A percentile compares a stretch with the other conserved stretches of the same genome.
These are phyloP conservation scores for Bruguiera hainesii DNA, from an alignment of 441 rosid genomes.

Conservation along the genomic window DNA sequence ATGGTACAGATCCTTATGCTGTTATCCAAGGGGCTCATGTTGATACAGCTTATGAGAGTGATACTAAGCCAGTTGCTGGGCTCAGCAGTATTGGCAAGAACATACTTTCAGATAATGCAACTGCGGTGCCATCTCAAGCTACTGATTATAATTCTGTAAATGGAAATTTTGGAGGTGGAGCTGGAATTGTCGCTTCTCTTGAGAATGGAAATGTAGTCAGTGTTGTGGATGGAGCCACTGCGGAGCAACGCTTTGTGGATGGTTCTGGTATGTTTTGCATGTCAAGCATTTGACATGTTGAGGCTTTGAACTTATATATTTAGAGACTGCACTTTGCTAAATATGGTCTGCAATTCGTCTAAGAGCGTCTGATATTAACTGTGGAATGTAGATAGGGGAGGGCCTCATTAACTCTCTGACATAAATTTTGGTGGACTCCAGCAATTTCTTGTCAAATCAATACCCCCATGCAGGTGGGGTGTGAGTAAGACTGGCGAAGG, in stretches of 20 bases:
- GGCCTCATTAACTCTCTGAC: no score
- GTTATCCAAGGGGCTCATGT: constrained; percentile 30
- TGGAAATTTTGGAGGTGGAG: constrained; percentile 46
- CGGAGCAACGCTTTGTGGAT: constrained; percentile 42
- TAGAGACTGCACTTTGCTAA: neutral
- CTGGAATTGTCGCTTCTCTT: constrained; percentile 26
- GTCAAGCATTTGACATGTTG: neutral
- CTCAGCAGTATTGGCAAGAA: constrained; percentile 18
- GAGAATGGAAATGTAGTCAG: constrained; percentile 60
- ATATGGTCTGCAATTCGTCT: neutral
- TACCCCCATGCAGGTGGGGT: no score
- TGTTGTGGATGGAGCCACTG: constrained; percentile 32
- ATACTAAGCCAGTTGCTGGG: constrained; percentile 25
- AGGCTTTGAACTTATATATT: neutral
- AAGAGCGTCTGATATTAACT: neutral
- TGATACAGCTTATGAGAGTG: constrained; percentile 11
- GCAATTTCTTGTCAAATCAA: neutral
- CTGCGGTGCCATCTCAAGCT: constrained; percentile 29
- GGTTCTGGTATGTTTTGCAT: constrained; percentile 49
- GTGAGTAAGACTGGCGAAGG: no score
- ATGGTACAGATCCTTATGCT: constrained; percentile 17
- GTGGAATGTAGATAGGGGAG: neutral
- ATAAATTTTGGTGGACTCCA: neutral
- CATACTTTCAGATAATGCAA: constrained; percentile 23
- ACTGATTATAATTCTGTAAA: constrained; percentile 42